Evolutionary conservation across 2,329 filamentous ascomycete species (phyloP), one percentile per base, ranked within the genome.

Genomic region (Pseudogymnoascus verrucosus): DNA sequence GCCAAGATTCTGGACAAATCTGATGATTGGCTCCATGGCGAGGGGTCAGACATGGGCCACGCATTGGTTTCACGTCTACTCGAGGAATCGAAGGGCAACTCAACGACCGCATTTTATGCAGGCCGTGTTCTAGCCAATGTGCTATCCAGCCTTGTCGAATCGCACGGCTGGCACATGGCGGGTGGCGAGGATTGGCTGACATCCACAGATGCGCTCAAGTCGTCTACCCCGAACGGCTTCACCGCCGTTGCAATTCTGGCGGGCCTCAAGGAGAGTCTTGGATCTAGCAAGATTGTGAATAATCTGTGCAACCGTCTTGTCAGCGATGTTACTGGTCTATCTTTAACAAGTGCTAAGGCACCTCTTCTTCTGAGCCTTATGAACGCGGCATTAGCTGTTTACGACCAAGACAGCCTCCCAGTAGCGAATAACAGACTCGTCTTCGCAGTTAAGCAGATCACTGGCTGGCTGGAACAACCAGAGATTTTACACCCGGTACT

Each of bases 381-480:
- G 4, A 82, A 85, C 16, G 75, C 81, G 6, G 80, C 78, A 63
- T 73, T 83, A 64, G 73, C 76, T 7, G 73, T 85, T 12, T 88
- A 85, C 65, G 78, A 81, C 23, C 60, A 73, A 0, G 82, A 78
- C 2, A 76, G 81, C 65, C 67, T 87, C 6, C 85, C 85, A 0
- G 80, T 86, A 1, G 81, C 83, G 1, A 84, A 82, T 51, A 86
- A 72, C 63, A 60, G 73, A 26, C 60, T 73, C 16, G 68, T 96
- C 0, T 95, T 96, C 76, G 86, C 93, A 7, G 85, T 93, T 44
- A 90, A 89, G 71, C 88, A 93, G 67, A 81, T 96, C 6, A 82
- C 89, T 0, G 82, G 85, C 7, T 93, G 89, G 84, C 77, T 93
- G 0, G 82, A 87, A 12, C 79, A 79, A 0, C 72, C 78, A 0